Evolutionary conservation across 306 rosid genomes (phyloP), one percentile per base, ranked within the genome.

Genomic region (Gillenia trifoliata): DNA sequence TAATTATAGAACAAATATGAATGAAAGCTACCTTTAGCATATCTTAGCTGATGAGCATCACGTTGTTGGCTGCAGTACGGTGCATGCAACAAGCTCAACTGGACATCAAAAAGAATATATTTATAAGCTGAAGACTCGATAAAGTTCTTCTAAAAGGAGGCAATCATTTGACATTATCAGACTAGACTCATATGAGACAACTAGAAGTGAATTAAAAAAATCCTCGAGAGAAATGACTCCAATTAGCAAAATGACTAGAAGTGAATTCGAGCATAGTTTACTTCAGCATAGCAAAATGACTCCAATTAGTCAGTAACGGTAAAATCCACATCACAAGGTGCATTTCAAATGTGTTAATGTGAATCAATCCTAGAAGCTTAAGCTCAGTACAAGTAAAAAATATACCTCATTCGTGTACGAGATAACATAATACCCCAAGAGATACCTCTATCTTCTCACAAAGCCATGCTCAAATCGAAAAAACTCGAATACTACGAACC

Each of bases 1-100:
- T 45, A 85, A 78, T 43, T 68, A 68, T 74, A 45, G 40, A 73
- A 61, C 38, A 77, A 33, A 79, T 60, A 80, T 66, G 76, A 8
- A n/a, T n/a, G n/a, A 71, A 75, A 82, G 75, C 70, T 83, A 94
- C 98, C 94, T 87, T 85, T 82, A 65, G 79, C 60, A 76, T 72
- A 81, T 81, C 81, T 78, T 68, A 71, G 82, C 76, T 78, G 82
- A 75, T 79, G 88, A 80, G 79, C 77, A 74, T 70, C 84, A 64
- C 70, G 79, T 75, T 78, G 84, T 68, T 77, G 88, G 80, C 79
- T 80, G 61, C 71, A 72, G 70, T 81, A 79, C 74, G 70, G 79
- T 60, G 83, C 74, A 72, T 28, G 89, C 29, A 96, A 80, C 60
- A 86, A 81, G 74, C 84, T 85, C 76, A 86, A 71, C 98, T 94